phyloP scores from a whole-genome alignment of 2,329 filamentous ascomycete genomes.

The Pestalotiopsis sp. region DNA sequence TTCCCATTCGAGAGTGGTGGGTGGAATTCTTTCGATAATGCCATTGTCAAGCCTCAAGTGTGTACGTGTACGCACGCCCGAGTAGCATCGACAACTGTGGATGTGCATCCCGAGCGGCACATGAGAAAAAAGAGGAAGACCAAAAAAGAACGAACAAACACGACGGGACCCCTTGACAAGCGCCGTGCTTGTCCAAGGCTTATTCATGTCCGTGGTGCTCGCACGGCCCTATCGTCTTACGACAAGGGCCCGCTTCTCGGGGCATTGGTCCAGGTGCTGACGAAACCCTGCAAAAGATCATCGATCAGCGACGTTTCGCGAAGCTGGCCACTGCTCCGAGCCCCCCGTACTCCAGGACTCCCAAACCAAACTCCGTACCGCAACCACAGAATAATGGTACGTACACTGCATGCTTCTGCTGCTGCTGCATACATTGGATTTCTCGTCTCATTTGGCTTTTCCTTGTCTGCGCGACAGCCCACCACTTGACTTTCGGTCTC shows the following conservation, averaged over 20 bases:
- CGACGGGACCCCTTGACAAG: not conserved
- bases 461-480: not conserved
- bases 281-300: conserved; percentile 9
- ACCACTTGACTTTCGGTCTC: not conserved
- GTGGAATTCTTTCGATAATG: too few relatives aligned
- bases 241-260: not conserved
- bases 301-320: conserved; percentile 7
- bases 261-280: not conserved
- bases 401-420: not conserved
- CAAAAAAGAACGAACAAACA: not conserved
- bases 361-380: not conserved
- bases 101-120: not conserved
- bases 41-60: too few relatives aligned
- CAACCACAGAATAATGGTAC: not conserved
- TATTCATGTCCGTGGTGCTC: conserved; percentile 8
- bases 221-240: conserved; percentile 11
- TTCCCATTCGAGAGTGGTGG: not conserved
- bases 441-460: not conserved
- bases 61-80: too few relatives aligned
- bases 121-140: not conserved
- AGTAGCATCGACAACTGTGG: not conserved
- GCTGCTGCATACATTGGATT: not conserved
- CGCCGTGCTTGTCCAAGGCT: not conserved
- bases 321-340: not conserved
- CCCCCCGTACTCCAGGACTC: not conserved